phyloP scores from a whole-genome alignment of 352 stramenopile genomes.

The Phytophthora pini region DNA sequence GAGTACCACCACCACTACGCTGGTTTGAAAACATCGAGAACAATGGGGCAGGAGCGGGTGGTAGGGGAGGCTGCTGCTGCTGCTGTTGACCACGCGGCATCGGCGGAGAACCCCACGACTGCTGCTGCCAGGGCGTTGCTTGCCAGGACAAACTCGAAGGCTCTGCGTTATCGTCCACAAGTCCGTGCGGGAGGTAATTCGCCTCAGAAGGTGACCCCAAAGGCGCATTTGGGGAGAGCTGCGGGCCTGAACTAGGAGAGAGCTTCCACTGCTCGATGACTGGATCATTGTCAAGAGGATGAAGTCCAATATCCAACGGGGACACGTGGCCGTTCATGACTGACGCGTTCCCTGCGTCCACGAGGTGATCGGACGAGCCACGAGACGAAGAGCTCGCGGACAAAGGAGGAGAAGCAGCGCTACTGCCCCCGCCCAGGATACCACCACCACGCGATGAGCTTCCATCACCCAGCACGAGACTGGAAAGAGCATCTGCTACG shows the following conservation, averaged over 20 bases:
- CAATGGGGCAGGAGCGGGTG: conserved; percentile 55
- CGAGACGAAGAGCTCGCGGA: conserved; percentile 67
- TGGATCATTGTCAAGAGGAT: conserved; percentile 60
- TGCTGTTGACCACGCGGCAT: conserved; percentile 38
- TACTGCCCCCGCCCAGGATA: conserved; percentile 23
- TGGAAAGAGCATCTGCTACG: conserved; percentile 76
- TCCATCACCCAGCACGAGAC: conserved; percentile 64
- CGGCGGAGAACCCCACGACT: conserved; percentile 56
- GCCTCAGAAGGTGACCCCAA: conserved; percentile 52
- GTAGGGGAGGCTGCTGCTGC: conserved; percentile 43
- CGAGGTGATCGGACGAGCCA: conserved; percentile 59
- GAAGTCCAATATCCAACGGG: conserved; percentile 59
- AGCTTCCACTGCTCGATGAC: conserved; percentile 86
- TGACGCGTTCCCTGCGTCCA: conserved; percentile 39
- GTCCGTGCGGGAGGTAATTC: conserved; percentile 50
- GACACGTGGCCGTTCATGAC: conserved; percentile 52
- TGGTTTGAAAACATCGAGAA: conserved; percentile 68
- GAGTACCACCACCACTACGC: conserved; percentile 25
- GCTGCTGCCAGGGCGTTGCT: conserved; percentile 58
- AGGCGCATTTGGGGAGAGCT: conserved; percentile 48
- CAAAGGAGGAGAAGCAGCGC: conserved; percentile 48
- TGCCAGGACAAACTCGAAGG: conserved; percentile 57
- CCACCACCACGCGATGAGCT: conserved; percentile 26
- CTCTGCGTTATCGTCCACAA: conserved; percentile 41
- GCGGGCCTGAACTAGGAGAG: conserved; percentile 58